These are phyloP conservation scores for Cnidoscolus chayamansa DNA, from an alignment of 441 rosid genomes.

Conservation along the genomic window DNA sequence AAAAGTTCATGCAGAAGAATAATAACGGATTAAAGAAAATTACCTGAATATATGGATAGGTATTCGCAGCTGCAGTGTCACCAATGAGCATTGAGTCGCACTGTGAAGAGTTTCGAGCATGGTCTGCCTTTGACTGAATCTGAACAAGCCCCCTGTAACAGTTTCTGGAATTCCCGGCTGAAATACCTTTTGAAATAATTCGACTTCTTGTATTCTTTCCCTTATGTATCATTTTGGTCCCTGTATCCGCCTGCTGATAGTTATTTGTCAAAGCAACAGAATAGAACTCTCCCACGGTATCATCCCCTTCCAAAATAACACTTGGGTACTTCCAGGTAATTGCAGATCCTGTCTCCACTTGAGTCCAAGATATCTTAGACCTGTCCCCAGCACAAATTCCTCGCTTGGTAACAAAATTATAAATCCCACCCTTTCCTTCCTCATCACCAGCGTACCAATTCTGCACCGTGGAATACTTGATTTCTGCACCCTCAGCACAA, in stretches of 20 bases:
- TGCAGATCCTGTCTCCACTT: constrained; percentile 92
- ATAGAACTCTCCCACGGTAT: constrained; percentile 79
- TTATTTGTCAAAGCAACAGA: constrained; percentile 92
- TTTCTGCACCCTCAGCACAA: constrained; percentile 77
- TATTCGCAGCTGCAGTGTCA: constrained; percentile 92
- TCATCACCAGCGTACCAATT: constrained; percentile 96
- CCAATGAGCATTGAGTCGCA: constrained; percentile 98
- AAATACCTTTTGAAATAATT: constrained; percentile 94
- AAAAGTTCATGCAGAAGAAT: background rate
- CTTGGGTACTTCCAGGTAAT: constrained; percentile 96
- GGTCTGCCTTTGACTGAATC: constrained; percentile 82
- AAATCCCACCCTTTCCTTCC: constrained; percentile 84
- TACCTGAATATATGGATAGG: constrained; percentile 97
- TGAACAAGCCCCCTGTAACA: constrained; percentile 96
- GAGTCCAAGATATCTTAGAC: constrained; percentile 96
- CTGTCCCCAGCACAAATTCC: constrained; percentile 76
- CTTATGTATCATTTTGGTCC: constrained; percentile 94
- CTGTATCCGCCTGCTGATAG: constrained; percentile 93
- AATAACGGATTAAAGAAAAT: background rate
- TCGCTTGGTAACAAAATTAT: constrained; percentile 88
- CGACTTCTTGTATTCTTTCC: constrained; percentile 85
- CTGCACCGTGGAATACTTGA: constrained; percentile 89
- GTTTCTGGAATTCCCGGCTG: constrained; percentile 74
- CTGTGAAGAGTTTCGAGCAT: constrained; percentile 80
- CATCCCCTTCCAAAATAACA: constrained; percentile 86